Conservation (phyloP, 331 rosid species). For the Dryas integrifolia region DNA sequence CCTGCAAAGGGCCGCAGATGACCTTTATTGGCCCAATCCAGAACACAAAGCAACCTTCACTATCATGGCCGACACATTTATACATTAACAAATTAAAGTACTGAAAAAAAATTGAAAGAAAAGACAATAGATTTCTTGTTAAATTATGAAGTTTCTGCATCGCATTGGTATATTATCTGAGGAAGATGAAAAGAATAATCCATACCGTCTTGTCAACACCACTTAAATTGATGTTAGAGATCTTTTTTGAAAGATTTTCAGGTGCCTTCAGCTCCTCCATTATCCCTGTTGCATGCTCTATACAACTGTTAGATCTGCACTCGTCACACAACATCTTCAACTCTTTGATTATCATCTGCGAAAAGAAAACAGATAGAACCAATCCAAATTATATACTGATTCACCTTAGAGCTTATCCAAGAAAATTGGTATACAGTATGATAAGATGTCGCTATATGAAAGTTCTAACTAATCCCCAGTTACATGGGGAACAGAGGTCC, state of each 20-base stretch:
- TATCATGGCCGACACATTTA: not conserved
- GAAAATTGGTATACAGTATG: not conserved
- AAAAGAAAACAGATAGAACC: not conserved
- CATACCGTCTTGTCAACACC: conserved; percentile 46
- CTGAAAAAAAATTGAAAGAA: not conserved
- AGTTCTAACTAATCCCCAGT: not conserved
- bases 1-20: not conserved
- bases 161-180: not conserved
- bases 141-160: not conserved
- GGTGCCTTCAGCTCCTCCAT: conserved; percentile 56
- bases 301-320: conserved; percentile 51
- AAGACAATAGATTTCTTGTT: no score
- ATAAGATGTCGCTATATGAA: not conserved
- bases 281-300: conserved; percentile 55
- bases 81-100: not conserved
- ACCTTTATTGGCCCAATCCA: not conserved
- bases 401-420: not conserved
- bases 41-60: not conserved
- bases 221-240: conserved; percentile 38
- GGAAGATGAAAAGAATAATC: not conserved
- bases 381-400: not conserved
- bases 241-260: conserved; percentile 48
- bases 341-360: conserved; percentile 42
- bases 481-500: not conserved
- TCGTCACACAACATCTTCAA: conserved; percentile 46